A percentile compares a stretch with the other conserved stretches of the same genome.
These are phyloP conservation scores for Rhynchospora pubera DNA, from an alignment of 176 grass and related monocot species.

Conservation along the genomic window DNA sequence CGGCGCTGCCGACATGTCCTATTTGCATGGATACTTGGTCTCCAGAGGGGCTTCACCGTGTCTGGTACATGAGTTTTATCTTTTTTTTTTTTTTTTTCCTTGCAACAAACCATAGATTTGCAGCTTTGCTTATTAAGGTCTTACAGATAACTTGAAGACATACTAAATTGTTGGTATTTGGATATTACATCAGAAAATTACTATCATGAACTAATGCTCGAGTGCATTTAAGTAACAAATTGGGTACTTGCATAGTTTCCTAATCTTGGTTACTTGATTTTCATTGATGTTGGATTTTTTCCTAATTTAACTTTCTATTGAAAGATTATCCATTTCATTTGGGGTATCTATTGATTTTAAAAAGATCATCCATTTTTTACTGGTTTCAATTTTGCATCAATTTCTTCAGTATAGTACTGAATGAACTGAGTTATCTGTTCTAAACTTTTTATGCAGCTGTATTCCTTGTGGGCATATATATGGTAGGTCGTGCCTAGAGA, in stretches of 20 bases:
- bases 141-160: no score
- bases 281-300: background rate
- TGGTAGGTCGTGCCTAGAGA: constrained; percentile 83
- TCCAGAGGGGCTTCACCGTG: constrained; percentile 67
- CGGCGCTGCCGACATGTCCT: constrained; percentile 45
- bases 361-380: background rate
- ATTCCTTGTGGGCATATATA: constrained; percentile 98
- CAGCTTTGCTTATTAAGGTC: background rate
- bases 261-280: background rate
- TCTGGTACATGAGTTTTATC: constrained; percentile 34
- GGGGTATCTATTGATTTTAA: background rate
- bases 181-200: background rate
- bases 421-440: background rate
- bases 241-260: background rate
- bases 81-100: background rate
- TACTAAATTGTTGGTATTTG: no score
- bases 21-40: constrained; percentile 69
- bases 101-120: background rate
- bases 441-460: constrained; percentile 44
- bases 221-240: background rate
- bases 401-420: background rate
- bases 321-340: background rate
- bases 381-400: background rate
- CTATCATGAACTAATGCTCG: background rate
- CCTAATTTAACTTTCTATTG: background rate